phyloP scores from a whole-genome alignment of 495 filamentous ascomycete species.

The Lepidopterella palustris region DNA sequence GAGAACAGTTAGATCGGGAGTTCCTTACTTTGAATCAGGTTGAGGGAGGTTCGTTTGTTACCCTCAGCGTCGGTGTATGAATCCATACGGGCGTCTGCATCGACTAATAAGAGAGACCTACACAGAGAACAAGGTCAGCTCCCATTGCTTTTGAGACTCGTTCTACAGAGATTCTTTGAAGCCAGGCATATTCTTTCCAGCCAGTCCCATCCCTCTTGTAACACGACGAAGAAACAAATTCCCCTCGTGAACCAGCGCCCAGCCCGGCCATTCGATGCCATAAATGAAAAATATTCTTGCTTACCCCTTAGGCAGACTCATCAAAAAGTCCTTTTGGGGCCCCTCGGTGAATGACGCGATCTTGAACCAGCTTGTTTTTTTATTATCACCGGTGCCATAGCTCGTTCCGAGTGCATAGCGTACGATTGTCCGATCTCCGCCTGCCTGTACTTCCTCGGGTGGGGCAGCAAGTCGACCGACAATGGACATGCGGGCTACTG shows the following conservation, averaged over 20 bases:
- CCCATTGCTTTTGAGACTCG: background rate
- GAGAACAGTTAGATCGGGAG: too few relatives aligned
- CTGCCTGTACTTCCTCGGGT: constrained; percentile 62
- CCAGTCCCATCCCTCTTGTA: background rate
- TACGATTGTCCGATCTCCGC: constrained; percentile 60
- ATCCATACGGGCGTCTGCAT: constrained; percentile 62
- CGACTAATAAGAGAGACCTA: constrained; percentile 64
- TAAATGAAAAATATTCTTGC: constrained; percentile 32
- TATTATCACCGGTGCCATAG: constrained; percentile 52
- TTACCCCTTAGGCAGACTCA: constrained; percentile 72
- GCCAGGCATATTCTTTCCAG: background rate
- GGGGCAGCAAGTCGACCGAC: constrained; percentile 65
- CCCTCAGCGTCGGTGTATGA: constrained; percentile 59
- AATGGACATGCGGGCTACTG: constrained; percentile 58
- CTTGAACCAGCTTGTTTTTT: constrained; percentile 69
- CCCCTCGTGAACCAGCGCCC: background rate
- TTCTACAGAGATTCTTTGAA: background rate
- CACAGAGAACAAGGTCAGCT: background rate
- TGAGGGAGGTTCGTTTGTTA: constrained; percentile 49
- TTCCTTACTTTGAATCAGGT: constrained; percentile 70
- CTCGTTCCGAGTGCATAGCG: constrained; percentile 59
- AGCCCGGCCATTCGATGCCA: background rate
- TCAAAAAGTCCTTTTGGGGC: constrained; percentile 54
- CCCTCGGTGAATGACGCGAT: constrained; percentile 57
- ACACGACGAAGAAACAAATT: too few relatives aligned